phyloP scores from a whole-genome alignment of 139 green algal genomes.

The Coelastrella sp. region DNA sequence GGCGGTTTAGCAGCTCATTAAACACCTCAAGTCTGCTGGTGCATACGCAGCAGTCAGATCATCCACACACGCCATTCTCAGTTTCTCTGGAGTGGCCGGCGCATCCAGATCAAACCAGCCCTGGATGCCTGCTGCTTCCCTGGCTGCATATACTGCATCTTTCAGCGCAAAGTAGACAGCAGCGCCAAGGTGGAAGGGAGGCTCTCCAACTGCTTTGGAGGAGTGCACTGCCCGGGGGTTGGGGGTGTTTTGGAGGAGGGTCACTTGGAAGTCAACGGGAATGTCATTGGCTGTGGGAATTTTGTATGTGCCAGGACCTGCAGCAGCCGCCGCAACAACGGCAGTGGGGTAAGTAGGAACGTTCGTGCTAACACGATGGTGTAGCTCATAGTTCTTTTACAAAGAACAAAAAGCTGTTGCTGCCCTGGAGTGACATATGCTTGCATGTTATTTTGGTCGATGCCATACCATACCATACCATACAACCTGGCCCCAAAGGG shows the following conservation, averaged over 20 bases:
- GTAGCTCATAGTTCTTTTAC: not conserved
- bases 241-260: constrained; percentile 82
- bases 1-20: constrained; percentile 33
- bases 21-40: not conserved
- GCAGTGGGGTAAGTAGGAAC: not conserved
- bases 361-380: too few relatives aligned
- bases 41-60: constrained; percentile 69
- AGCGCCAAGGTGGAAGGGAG: constrained; percentile 91
- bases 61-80: constrained; percentile 91
- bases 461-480: too few relatives aligned
- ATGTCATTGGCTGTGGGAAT: constrained; percentile 98
- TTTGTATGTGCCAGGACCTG: constrained; percentile 89
- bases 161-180: constrained; percentile 95
- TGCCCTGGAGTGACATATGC: not conserved
- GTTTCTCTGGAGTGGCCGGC: constrained; percentile 91
- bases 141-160: constrained; percentile 83
- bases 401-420: not conserved
- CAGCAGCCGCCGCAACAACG: not conserved
- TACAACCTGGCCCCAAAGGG: too few relatives aligned
- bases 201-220: constrained; percentile 97
- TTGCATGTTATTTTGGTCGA: not conserved
- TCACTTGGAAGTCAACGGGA: constrained; percentile 92
- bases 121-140: constrained; percentile 57
- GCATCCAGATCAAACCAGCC: constrained; percentile 6
- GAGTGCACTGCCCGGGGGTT: constrained; percentile 89